Conservation (phyloP, 306 rosid species). For the Cicer cuneatum region DNA sequence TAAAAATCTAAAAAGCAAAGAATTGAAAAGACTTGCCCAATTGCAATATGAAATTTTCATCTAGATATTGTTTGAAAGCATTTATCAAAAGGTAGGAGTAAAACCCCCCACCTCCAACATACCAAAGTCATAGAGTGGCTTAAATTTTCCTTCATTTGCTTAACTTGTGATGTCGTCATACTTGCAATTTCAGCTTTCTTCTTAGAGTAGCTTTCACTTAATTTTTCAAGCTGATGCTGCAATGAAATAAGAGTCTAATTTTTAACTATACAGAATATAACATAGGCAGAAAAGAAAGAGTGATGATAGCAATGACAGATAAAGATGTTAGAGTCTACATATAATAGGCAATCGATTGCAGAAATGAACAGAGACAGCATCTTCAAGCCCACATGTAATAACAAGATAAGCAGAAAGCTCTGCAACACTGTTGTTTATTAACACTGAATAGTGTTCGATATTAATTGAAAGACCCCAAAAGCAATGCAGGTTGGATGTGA, state of each 20-base stretch:
- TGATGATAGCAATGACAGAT: constrained; percentile 4
- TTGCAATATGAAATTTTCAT: constrained; percentile 29
- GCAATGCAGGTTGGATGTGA: background rate
- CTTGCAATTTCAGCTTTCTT: constrained; percentile 63
- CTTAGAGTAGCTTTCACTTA: constrained; percentile 49
- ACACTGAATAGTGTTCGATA: constrained; percentile 7
- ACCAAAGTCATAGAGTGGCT: constrained; percentile 68
- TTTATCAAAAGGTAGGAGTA: constrained; percentile 25
- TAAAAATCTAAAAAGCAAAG: background rate
- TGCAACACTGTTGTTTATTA: constrained; percentile 2
- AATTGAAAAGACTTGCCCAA: background rate
- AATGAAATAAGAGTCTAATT: constrained; percentile 41
- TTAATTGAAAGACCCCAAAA: constrained; percentile 19
- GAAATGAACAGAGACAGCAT: constrained; percentile 26
- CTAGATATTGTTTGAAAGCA: constrained; percentile 27
- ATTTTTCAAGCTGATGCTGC: constrained; percentile 59
- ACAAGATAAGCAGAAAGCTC: constrained; percentile 15
- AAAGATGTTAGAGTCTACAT: constrained; percentile 15
- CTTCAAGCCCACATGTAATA: constrained; percentile 32
- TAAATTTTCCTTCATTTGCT: constrained; percentile 68
- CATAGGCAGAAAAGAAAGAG: constrained; percentile 9
- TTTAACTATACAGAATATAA: constrained; percentile 14
- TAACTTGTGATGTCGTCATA: constrained; percentile 75
- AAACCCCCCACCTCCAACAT: constrained; percentile 41
- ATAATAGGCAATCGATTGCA: constrained; percentile 21